These are phyloP conservation scores for Calonectria honghensis DNA, from an alignment of 2,329 filamentous ascomycete genomes.

Conservation along the genomic window DNA sequence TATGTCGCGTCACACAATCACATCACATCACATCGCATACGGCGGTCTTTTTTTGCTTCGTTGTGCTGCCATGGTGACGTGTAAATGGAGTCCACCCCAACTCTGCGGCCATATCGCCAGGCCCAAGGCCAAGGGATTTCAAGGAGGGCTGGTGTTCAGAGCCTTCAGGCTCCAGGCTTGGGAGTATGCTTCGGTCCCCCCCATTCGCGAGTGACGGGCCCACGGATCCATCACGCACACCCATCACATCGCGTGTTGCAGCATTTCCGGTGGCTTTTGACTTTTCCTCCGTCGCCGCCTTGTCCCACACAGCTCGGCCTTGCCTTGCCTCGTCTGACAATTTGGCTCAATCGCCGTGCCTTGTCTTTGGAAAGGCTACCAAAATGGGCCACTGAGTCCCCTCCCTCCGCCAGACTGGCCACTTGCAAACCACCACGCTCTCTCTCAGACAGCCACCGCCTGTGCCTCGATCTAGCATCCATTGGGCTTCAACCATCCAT, in stretches of 20 bases:
- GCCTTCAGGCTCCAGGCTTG: slow-evolving; percentile 40
- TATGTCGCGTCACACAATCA: slow-evolving; percentile 37
- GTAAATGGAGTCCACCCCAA: slow-evolving; percentile 48
- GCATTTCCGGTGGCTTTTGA: slow-evolving; percentile 33
- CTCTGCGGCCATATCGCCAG: slow-evolving; percentile 47
- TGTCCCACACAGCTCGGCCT: slow-evolving; percentile 34
- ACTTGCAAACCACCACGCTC: slow-evolving; percentile 32
- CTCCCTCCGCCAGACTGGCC: slow-evolving; percentile 17
- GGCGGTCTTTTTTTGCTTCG: slow-evolving; percentile 32
- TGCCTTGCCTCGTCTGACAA: slow-evolving; percentile 36
- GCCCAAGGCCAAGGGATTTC: slow-evolving; percentile 37
- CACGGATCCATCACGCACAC: slow-evolving; percentile 42
- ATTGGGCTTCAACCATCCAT: slow-evolving; percentile 42
- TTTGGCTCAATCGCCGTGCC: slow-evolving; percentile 13
- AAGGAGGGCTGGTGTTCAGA: slow-evolving; percentile 26
- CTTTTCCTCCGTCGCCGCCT: slow-evolving; percentile 39
- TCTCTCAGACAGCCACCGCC: slow-evolving; percentile 10
- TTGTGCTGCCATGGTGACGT: slow-evolving; percentile 48
- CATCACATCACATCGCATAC: slow-evolving; percentile 43
- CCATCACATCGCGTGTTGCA: slow-evolving; percentile 43
- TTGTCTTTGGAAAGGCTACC: slow-evolving; percentile 30
- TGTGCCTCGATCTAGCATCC: slow-evolving; percentile 34
- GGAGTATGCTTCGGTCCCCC: slow-evolving; percentile 10
- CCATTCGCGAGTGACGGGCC: slow-evolving; percentile 37
- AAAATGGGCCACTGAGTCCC: slow-evolving; percentile 22